These are phyloP conservation scores for Brasenia schreberi DNA, from an alignment of 164 flowering plant genomes.

Conservation along the genomic window DNA sequence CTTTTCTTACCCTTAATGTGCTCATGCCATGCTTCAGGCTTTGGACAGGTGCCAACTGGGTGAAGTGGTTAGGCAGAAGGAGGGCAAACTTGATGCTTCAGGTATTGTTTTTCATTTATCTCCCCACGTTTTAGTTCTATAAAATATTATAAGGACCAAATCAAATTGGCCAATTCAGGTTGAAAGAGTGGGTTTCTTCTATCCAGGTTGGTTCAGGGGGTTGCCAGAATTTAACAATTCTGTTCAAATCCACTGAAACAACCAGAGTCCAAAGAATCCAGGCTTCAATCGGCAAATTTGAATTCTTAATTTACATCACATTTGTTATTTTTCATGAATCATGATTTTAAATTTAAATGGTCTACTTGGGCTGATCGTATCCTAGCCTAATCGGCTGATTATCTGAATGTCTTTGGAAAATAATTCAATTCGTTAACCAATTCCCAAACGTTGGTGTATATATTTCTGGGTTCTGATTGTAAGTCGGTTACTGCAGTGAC, in stretches of 20 bases:
- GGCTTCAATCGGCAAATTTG: no score
- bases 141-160: no score
- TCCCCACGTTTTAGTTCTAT: no score
- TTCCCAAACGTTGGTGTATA: background rate
- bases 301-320: background rate
- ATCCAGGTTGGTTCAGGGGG: no score
- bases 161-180: no score
- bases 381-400: background rate
- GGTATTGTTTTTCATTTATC: slow-evolving; percentile 14
- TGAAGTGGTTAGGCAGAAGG: slow-evolving; percentile 27
- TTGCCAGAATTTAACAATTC: no score
- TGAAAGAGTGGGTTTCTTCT: no score
- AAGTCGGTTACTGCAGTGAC: slow-evolving; percentile 46
- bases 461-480: slow-evolving; percentile 20
- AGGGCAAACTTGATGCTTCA: slow-evolving; percentile 22
- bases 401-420: background rate
- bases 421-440: background rate
- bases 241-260: no score
- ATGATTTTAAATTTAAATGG: background rate
- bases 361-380: background rate
- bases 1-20: background rate
- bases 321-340: background rate
- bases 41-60: slow-evolving; percentile 33
- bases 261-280: no score
- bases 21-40: slow-evolving; percentile 16